Conservation (phyloP, 75 land plant species). For the Azolla pinnata region DNA sequence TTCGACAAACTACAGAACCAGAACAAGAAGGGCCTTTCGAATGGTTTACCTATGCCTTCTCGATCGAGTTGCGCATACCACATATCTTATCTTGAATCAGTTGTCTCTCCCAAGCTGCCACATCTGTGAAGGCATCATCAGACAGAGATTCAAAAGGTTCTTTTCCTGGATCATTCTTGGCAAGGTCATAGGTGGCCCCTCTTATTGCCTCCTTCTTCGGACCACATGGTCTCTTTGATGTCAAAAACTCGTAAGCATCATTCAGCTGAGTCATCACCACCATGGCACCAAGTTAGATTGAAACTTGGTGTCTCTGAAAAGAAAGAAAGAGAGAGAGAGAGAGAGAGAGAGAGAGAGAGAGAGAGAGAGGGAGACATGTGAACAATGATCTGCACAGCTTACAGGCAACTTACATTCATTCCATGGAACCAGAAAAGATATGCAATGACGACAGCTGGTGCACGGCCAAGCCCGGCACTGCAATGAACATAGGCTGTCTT, state of each 20-base stretch:
- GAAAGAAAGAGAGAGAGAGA: too few species aligned
- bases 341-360: too few species aligned
- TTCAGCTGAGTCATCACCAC: conserved; percentile 55
- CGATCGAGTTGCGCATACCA: too few species aligned
- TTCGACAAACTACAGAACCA: too few species aligned
- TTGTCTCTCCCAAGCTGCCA: conserved; percentile 65
- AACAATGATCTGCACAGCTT: neutral
- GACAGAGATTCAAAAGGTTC: conserved; percentile 62
- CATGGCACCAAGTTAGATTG: too few species aligned
- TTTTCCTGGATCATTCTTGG: conserved; percentile 64
- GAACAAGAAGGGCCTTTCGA: too few species aligned
- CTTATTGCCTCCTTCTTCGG: conserved; percentile 69
- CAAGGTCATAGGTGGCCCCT: conserved; percentile 82
- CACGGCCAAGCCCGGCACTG: conserved; percentile 83
- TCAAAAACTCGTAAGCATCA: conserved; percentile 52
- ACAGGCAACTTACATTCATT: conserved; percentile 56
- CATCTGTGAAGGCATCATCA: conserved; percentile 58
- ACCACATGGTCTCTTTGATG: conserved; percentile 78
- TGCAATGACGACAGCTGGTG: conserved; percentile 84
- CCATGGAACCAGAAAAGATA: conserved; percentile 79
- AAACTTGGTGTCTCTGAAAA: too few species aligned
- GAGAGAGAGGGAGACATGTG: too few species aligned
- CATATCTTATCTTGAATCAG: conserved; percentile 63
- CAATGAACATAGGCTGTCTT: conserved; percentile 75
- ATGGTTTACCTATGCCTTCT: too few species aligned